These are phyloP conservation scores for Toxicodendron radicans DNA, from an alignment of 345 rosid genomes.

Conservation along the genomic window DNA sequence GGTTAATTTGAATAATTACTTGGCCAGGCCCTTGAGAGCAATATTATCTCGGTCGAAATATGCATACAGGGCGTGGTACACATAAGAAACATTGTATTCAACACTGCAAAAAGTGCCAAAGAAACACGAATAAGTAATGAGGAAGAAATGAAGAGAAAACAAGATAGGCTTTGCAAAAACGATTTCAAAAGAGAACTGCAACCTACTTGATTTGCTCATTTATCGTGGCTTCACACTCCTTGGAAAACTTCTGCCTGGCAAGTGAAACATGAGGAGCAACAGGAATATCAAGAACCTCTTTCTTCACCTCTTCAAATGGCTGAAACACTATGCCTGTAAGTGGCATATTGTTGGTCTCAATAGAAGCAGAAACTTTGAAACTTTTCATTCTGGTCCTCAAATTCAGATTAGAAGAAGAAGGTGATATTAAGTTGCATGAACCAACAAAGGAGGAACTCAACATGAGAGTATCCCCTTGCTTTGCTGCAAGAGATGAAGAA, in stretches of 20 bases:
- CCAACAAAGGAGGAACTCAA: slow-evolving; percentile 6
- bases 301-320: slow-evolving; percentile 83
- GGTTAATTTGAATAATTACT: slow-evolving; percentile 35
- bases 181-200: background rate
- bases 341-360: slow-evolving; percentile 25
- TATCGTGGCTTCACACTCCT: slow-evolving; percentile 56
- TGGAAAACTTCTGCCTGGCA: slow-evolving; percentile 60
- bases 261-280: slow-evolving; percentile 48
- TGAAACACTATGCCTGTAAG: slow-evolving; percentile 66
- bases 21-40: slow-evolving; percentile 70
- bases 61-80: slow-evolving; percentile 79
- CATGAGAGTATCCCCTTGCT: background rate
- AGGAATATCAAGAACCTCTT: slow-evolving; percentile 52
- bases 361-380: slow-evolving; percentile 30
- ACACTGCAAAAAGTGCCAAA: slow-evolving; percentile 44
- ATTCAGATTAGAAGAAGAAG: slow-evolving; percentile 16
- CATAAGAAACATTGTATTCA: slow-evolving; percentile 79
- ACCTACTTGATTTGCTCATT: slow-evolving; percentile 92
- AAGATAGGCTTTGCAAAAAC: background rate
- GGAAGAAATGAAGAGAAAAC: background rate
- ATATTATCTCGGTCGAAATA: slow-evolving; percentile 86
- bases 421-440: slow-evolving; percentile 11
- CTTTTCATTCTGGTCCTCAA: slow-evolving; percentile 19
- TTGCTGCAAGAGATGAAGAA: slow-evolving; percentile 19
- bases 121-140: background rate